Conservation (phyloP, 371 early-diverging fungal species). For the Mucor lusitanicus region DNA sequence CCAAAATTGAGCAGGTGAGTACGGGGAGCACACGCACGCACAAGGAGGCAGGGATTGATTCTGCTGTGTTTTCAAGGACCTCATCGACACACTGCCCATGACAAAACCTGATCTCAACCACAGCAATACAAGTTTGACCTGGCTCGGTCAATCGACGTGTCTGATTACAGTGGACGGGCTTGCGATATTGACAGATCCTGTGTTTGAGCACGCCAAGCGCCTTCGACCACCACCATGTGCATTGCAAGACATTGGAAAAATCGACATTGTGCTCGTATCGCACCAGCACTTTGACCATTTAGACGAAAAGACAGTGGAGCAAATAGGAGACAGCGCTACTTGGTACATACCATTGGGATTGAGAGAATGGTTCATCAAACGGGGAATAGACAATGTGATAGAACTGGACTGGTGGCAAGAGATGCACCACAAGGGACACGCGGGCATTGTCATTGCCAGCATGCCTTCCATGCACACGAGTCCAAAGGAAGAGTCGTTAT, state of each 20-base stretch:
- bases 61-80: background rate
- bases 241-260: slow-evolving; percentile 39
- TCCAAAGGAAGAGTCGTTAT: slow-evolving; percentile 56
- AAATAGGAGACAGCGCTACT: slow-evolving; percentile 55
- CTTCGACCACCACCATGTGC: slow-evolving; percentile 53
- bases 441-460: slow-evolving; percentile 51
- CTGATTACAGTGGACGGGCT: slow-evolving; percentile 59
- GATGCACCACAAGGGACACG: slow-evolving; percentile 41
- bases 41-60: background rate
- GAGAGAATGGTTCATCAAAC: slow-evolving; percentile 51
- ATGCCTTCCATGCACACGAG: slow-evolving; percentile 55
- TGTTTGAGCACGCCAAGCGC: slow-evolving; percentile 51
- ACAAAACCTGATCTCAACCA: slow-evolving; percentile 42
- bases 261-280: slow-evolving; percentile 62
- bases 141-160: slow-evolving; percentile 64
- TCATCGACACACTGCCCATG: slow-evolving; percentile 38
- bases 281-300: slow-evolving; percentile 61
- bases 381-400: slow-evolving; percentile 58
- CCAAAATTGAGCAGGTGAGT: slow-evolving; percentile 5
- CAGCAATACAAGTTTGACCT: slow-evolving; percentile 44
- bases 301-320: slow-evolving; percentile 50
- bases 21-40: slow-evolving; percentile 11
- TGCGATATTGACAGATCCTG: slow-evolving; percentile 64
- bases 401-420: slow-evolving; percentile 75
- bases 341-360: slow-evolving; percentile 69